Percentiles rank a stretch among this genome's conserved stretches.
phyloP scores from a whole-genome alignment of 2,329 filamentous ascomycete species.

The Phaeoacremonium minimum region DNA sequence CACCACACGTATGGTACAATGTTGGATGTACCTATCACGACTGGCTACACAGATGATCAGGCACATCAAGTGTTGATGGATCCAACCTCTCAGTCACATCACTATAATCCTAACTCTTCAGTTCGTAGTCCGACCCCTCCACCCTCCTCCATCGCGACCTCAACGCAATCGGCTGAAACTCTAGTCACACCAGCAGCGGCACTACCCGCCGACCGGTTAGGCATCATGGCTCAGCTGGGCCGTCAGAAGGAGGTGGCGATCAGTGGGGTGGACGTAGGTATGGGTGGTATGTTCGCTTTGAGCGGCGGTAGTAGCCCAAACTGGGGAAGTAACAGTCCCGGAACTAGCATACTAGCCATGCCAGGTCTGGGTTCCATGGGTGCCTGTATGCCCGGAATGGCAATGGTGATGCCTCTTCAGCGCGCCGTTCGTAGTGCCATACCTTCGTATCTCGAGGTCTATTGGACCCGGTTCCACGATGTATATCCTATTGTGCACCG shows the following conservation, averaged over 20 bases:
- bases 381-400: constrained; percentile 4
- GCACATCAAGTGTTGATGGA: constrained; percentile 21
- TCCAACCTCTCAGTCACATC: constrained; percentile 15
- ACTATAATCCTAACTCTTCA: constrained; percentile 32
- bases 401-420: constrained; percentile 27
- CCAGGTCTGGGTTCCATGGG: constrained; percentile 12
- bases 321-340: constrained; percentile 5
- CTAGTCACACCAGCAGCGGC: constrained; percentile 40
- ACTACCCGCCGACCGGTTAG: constrained; percentile 27
- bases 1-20: constrained; percentile 26
- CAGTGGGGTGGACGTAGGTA: constrained; percentile 5
- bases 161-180: constrained; percentile 42
- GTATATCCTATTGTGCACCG: constrained; percentile 47
- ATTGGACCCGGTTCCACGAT: constrained; percentile 47
- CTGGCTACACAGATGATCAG: constrained; percentile 29
- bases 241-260: constrained; percentile 36
- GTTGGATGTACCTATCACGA: constrained; percentile 27
- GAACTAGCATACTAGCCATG: background rate
- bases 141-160: constrained; percentile 30
- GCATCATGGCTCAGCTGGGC: constrained; percentile 28
- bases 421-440: constrained; percentile 34
- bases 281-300: constrained; percentile 1
- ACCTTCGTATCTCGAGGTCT: constrained; percentile 45
- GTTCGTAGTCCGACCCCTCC: constrained; percentile 47
- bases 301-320: constrained; percentile 2